These are phyloP conservation scores for Ophiostoma ulmi DNA, from an alignment of 2,329 filamentous ascomycete genomes.

Conservation along the genomic window DNA sequence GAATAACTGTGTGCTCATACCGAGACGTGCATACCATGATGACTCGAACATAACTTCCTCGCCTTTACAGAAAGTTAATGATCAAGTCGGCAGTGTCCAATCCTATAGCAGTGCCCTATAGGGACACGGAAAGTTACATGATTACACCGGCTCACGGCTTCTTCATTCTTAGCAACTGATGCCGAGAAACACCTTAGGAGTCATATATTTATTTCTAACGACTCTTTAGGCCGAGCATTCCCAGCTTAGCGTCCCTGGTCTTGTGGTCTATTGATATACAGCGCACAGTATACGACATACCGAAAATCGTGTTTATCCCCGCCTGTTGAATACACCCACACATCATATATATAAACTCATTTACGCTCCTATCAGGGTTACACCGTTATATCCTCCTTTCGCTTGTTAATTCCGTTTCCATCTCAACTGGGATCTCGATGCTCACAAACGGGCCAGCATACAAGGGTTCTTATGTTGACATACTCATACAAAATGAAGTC, in stretches of 20 bases:
- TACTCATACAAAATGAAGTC: neutral
- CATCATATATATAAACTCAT: neutral
- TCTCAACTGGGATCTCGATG: neutral
- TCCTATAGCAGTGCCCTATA: neutral
- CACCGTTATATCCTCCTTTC: neutral
- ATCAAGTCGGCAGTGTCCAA: neutral
- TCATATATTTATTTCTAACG: neutral
- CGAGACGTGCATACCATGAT: neutral
- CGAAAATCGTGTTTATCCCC: neutral
- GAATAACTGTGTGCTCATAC: neutral
- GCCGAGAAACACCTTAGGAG: neutral
- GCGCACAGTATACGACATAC: neutral
- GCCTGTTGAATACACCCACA: neutral
- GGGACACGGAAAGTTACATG: neutral
- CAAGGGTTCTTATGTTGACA: neutral
- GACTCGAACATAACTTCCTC: neutral
- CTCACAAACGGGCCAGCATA: no score
- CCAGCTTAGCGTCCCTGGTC: neutral
- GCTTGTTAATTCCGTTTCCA: neutral
- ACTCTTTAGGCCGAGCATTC: neutral
- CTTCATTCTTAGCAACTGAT: neutral
- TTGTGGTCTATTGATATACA: neutral
- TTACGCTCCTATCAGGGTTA: neutral
- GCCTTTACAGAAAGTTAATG: neutral
- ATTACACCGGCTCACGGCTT: neutral